Evolutionary conservation across 176 grass and related monocot genomes (phyloP), one percentile per base, ranked within the genome.

Genomic region (Carex pumila): DNA sequence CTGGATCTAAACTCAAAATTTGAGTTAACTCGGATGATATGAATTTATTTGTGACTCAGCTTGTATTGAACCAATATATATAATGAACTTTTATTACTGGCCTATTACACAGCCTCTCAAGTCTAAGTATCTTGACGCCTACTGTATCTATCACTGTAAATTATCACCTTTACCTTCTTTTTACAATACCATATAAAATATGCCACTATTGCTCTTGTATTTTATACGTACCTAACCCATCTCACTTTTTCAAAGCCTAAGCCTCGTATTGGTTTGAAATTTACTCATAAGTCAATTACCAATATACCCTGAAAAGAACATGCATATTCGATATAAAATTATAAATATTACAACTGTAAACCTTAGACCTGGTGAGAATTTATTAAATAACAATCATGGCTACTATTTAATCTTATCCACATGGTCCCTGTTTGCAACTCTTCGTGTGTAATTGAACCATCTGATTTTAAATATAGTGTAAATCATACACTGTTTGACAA

Each of bases 331-430:
- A 41, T n/a, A 70, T 15, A 70, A 39, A 39, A 69, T 15, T 43
- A 70, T 39, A 18, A 18, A 15, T 7, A 41, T 70, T 52, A 49
- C n/a, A 72, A 12, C 10, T 29, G 70, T 52, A 49, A 43, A 52
- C n/a, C 11, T 73, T 73, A 22, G 66, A 70, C 66, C 31, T n/a
- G 15, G 13, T 17, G 14, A 68, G 14, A 6, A 4, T 13, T 30
- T 36, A 70, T 70, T n/a, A 17, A 70, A 18, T 70, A 70, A 18
- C 14, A 69, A n/a, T 39, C 37, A 39, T 69, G 21, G 18, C n/a
- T 19, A 74, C 4, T 53, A 3, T 74, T 74, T 74, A 53, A 74
- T 74, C 71, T 74, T 54, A 75, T 75, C 71, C 71, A 75, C 71
- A 54, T 75, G 70, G 39, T 75, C 19, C 47, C 10, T 74, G 39